These are phyloP conservation scores for Musa troglodytarum DNA, from an alignment of 176 grass and related monocot genomes.

Conservation along the genomic window DNA sequence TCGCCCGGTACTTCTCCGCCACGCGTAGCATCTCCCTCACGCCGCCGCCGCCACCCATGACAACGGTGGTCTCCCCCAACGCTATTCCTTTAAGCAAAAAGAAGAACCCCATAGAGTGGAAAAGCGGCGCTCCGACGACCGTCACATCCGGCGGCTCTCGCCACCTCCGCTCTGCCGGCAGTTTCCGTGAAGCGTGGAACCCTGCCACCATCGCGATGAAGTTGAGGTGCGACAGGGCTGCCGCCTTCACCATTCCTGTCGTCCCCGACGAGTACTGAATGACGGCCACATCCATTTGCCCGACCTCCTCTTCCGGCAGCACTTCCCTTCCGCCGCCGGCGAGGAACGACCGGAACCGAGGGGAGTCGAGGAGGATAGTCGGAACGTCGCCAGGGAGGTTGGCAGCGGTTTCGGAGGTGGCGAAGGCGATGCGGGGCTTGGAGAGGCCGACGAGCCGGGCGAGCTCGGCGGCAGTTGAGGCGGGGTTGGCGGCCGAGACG, in stretches of 20 bases:
- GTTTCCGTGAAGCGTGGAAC: neutral
- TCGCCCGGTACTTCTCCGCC: constrained; percentile 23
- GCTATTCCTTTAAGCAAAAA: constrained; percentile 14
- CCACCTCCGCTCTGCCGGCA: neutral
- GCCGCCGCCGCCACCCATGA: constrained; percentile 3
- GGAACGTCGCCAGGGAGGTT: constrained; percentile 18
- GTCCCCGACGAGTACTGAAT: constrained; percentile 37
- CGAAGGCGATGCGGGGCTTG: constrained; percentile 25
- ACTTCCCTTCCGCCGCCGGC: neutral
- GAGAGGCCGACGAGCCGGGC: constrained; percentile 8
- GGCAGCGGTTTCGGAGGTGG: constrained; percentile 13
- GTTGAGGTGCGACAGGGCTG: constrained; percentile 19
- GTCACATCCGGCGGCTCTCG: neutral
- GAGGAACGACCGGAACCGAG: neutral
- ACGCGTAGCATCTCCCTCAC: constrained; percentile 14
- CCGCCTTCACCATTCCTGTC: constrained; percentile 32
- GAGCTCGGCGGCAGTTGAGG: constrained; percentile 8
- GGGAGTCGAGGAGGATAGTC: constrained; percentile 15
- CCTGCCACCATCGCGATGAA: constrained; percentile 20
- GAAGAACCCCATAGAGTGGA: constrained; percentile 29
- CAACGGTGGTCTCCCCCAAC: constrained; percentile 13
- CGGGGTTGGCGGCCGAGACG: constrained; percentile 23
- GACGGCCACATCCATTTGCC: constrained; percentile 23
- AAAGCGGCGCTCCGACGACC: constrained; percentile 20
- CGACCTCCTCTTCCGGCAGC: neutral